These are phyloP conservation scores for Chaetomium cochliodes DNA, from an alignment of 495 filamentous ascomycete species.

Conservation along the genomic window DNA sequence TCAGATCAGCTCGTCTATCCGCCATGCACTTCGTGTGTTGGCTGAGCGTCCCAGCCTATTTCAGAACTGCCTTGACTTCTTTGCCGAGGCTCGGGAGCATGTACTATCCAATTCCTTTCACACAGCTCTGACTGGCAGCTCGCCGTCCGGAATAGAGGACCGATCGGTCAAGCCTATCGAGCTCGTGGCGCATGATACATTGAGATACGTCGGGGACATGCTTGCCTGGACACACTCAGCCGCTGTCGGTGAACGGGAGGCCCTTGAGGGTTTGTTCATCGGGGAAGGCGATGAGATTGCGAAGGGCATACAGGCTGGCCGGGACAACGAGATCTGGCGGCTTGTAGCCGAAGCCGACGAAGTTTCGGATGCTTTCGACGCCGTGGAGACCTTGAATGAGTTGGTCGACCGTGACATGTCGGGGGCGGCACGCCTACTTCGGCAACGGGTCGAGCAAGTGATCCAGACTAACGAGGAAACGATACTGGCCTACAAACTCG, in stretches of 20 bases:
- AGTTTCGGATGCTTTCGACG: slow-evolving; percentile 65
- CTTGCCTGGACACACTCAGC: slow-evolving; percentile 95
- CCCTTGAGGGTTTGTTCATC: slow-evolving; percentile 86
- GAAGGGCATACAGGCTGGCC: slow-evolving; percentile 77
- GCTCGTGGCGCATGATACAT: slow-evolving; percentile 83
- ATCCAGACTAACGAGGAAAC: slow-evolving; percentile 90
- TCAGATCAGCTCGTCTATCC: slow-evolving; percentile 82
- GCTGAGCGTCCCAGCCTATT: slow-evolving; percentile 89
- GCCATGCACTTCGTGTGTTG: slow-evolving; percentile 79
- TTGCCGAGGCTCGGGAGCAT: slow-evolving; percentile 85
- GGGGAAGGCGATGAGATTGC: slow-evolving; percentile 89
- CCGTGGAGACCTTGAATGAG: slow-evolving; percentile 77
- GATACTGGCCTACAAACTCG: slow-evolving; percentile 82
- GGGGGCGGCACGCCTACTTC: slow-evolving; percentile 71
- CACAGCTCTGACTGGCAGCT: slow-evolving; percentile 77
- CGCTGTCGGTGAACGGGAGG: slow-evolving; percentile 88
- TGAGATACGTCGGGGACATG: slow-evolving; percentile 96
- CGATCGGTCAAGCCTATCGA: slow-evolving; percentile 84
- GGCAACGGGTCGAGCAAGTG: slow-evolving; percentile 84
- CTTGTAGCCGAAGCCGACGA: slow-evolving; percentile 57
- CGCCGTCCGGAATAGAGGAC: slow-evolving; percentile 44
- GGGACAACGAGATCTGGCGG: slow-evolving; percentile 86
- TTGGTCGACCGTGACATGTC: slow-evolving; percentile 83
- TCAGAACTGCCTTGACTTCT: slow-evolving; percentile 90
- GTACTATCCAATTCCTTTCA: slow-evolving; percentile 89